phyloP scores from a whole-genome alignment of 2,329 filamentous ascomycete genomes.

The Cordyceps tenuipes region DNA sequence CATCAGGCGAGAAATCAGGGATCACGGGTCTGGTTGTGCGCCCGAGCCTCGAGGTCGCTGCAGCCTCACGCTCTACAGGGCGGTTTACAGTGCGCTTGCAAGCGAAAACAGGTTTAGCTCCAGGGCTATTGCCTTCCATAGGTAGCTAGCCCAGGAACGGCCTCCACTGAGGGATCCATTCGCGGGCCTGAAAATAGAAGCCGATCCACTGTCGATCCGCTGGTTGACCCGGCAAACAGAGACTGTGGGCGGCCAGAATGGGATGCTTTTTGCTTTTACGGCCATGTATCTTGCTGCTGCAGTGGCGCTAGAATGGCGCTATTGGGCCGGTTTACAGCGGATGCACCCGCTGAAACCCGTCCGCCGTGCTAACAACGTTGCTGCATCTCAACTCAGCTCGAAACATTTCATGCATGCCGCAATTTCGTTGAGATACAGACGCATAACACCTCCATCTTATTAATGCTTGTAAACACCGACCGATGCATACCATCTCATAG shows the following conservation, averaged over 20 bases:
- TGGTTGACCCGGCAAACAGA: slow-evolving; percentile 4
- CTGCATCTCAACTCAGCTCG: neutral
- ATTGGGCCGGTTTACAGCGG: neutral
- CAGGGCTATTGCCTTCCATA: neutral
- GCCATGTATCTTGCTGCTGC: neutral
- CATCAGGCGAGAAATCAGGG: neutral
- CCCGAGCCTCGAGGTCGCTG: neutral
- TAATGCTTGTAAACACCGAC: neutral
- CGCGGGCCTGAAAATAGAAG: slow-evolving; percentile 2
- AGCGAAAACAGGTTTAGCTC: neutral
- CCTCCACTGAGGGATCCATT: neutral
- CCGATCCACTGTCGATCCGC: slow-evolving; percentile 5
- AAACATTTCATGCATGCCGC: neutral
- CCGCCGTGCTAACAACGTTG: neutral
- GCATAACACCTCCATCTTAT: no score
- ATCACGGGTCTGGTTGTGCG: neutral
- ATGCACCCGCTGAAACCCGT: neutral
- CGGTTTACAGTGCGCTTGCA: neutral
- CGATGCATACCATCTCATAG: neutral
- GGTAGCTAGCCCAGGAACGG: neutral
- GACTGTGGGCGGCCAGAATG: no score
- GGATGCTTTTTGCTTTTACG: no score
- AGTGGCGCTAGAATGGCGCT: neutral
- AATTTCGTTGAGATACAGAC: neutral
- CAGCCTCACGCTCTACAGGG: no score